Conservation (phyloP, 352 stramenopile genomes). For the Globisporangium mamillatum region DNA sequence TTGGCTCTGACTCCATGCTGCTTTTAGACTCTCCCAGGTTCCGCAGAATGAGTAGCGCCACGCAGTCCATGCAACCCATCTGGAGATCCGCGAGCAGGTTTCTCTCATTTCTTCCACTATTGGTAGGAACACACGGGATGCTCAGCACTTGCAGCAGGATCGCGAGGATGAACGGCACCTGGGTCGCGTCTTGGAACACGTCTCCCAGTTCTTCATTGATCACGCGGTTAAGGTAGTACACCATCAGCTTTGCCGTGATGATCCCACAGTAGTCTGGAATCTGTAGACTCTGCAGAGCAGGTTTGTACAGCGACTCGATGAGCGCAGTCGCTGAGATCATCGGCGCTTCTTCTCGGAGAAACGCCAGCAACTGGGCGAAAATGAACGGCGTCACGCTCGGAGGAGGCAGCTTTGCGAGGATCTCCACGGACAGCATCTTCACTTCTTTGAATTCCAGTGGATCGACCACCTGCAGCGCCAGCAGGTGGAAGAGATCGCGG, state of each 20-base stretch:
- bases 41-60: constrained; percentile 43
- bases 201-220: constrained; percentile 37
- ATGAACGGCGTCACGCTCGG: constrained; percentile 35
- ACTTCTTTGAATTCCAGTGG: constrained; percentile 79
- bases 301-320: constrained; percentile 13
- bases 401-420: constrained; percentile 43
- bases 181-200: constrained; percentile 19
- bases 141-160: constrained; percentile 52
- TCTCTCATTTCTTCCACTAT: constrained; percentile 12
- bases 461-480: constrained; percentile 43
- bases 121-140: constrained; percentile 25
- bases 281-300: constrained; percentile 17
- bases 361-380: constrained; percentile 38
- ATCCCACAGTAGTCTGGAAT: constrained; percentile 36
- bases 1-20: background rate
- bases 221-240: constrained; percentile 77
- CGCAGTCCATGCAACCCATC: constrained; percentile 66
- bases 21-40: constrained; percentile 8
- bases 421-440: constrained; percentile 64
- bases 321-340: background rate
- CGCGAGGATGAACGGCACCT: constrained; percentile 24
- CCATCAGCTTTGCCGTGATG: constrained; percentile 62
- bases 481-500: constrained; percentile 33
- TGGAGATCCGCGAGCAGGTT: constrained; percentile 58
- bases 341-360: constrained; percentile 30